Conservation (phyloP, 371 early-diverging fungal species). For the Mucor mucedo region DNA sequence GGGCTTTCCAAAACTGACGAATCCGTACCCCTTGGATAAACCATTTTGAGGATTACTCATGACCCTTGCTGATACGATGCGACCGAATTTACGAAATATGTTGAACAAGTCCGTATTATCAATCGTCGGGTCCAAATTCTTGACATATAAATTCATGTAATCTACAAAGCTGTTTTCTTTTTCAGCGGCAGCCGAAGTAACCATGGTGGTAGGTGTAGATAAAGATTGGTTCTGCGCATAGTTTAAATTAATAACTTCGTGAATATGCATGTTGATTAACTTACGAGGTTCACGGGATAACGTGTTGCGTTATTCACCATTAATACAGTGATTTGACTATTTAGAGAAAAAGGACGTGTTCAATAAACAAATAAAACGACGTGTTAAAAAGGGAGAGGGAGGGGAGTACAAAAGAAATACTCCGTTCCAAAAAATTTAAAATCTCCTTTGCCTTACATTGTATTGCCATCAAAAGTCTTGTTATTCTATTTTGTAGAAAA, state of each 20-base stretch:
- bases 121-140: slow-evolving; percentile 48
- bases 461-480: slow-evolving; percentile 22
- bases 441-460: slow-evolving; percentile 21
- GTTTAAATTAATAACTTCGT: neutral
- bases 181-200: neutral
- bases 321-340: slow-evolving; percentile 16
- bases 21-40: slow-evolving; percentile 52
- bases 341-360: neutral
- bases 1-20: slow-evolving; percentile 47
- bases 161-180: slow-evolving; percentile 27
- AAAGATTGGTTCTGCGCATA: slow-evolving; percentile 1
- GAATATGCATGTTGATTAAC: neutral
- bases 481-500: slow-evolving; percentile 17
- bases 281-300: slow-evolving; percentile 5
- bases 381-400: neutral
- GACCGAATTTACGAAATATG: slow-evolving; percentile 48
- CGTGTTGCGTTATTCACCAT: slow-evolving; percentile 10
- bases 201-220: slow-evolving; percentile 1
- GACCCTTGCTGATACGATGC: slow-evolving; percentile 53
- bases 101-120: slow-evolving; percentile 46
- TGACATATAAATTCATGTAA: slow-evolving; percentile 49
- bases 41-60: slow-evolving; percentile 51
- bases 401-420: slow-evolving; percentile 4
- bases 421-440: slow-evolving; percentile 1
- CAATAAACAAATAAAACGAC: slow-evolving; percentile 3